A percentile compares a stretch with the other conserved stretches of the same genome.
phyloP scores from a whole-genome alignment of 768 basidiomycete species.

The Trametes cingulata region DNA sequence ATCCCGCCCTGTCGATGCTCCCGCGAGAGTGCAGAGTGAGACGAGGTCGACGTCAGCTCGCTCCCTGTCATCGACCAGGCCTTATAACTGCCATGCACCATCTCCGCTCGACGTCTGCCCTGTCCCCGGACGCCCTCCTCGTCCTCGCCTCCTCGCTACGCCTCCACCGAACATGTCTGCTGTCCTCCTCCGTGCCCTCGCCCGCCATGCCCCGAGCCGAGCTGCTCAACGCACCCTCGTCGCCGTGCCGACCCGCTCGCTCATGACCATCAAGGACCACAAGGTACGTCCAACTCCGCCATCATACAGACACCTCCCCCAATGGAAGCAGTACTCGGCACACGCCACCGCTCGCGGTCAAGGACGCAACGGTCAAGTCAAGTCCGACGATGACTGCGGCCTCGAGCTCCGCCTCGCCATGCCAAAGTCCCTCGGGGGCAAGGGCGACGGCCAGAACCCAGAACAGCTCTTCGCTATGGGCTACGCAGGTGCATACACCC shows the following conservation, averaged over 20 bases:
- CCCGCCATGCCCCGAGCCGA: neutral
- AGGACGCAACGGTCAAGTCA: conserved; percentile 60
- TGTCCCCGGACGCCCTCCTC: neutral
- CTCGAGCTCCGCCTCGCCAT: conserved; percentile 36
- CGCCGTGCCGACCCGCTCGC: conserved; percentile 16
- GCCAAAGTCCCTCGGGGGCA: conserved; percentile 39
- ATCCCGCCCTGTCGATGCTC: neutral
- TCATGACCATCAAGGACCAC: conserved; percentile 46
- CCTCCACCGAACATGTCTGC: neutral
- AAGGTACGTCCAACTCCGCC: conserved; percentile 37
- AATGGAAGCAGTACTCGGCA: conserved; percentile 59
- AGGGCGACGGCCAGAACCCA: conserved; percentile 41
- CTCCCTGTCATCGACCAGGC: neutral
- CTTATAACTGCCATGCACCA: too few species aligned
- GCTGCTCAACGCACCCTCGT: neutral
- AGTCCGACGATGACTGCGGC: conserved; percentile 34
- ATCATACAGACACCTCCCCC: neutral
- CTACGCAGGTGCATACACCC: conserved; percentile 33
- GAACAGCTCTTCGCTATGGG: conserved; percentile 42
- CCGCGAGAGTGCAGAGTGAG: neutral
- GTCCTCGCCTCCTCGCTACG: neutral
- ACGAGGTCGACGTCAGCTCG: too few species aligned
- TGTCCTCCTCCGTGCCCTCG: neutral
- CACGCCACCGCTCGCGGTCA: conserved; percentile 63
- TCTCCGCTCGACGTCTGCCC: neutral